Evolutionary conservation across 2,329 filamentous ascomycete genomes (phyloP).

Genomic region (Xylariaceae sp.): DNA sequence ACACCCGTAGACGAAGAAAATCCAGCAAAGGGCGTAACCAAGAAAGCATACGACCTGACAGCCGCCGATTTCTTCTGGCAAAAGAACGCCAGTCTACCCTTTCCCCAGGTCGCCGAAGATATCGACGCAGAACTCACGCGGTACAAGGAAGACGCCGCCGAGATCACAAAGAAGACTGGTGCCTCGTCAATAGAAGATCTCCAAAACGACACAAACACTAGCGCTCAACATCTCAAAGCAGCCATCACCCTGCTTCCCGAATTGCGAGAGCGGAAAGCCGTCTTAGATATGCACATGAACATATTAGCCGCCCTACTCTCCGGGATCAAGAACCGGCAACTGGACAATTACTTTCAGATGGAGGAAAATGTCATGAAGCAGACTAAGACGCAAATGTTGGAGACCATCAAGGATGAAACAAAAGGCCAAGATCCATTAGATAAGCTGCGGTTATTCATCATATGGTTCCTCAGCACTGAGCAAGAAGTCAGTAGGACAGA

Average conservation of each 20-base stretch:
- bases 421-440: slow-evolving; percentile 83
- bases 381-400: slow-evolving; percentile 81
- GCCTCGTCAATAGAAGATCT: slow-evolving; percentile 90
- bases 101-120: slow-evolving; percentile 93
- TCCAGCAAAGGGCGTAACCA: slow-evolving; percentile 69
- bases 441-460: slow-evolving; percentile 90
- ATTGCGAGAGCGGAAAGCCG: slow-evolving; percentile 85
- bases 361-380: slow-evolving; percentile 93
- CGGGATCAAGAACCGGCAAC: slow-evolving; percentile 89
- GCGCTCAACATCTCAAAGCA: slow-evolving; percentile 90
- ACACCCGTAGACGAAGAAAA: slow-evolving; percentile 74
- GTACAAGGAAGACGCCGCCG: slow-evolving; percentile 92
- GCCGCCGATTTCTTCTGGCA: slow-evolving; percentile 95
- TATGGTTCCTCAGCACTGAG: slow-evolving; percentile 95
- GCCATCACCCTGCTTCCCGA: slow-evolving; percentile 92
- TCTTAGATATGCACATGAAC: slow-evolving; percentile 98
- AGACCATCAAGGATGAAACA: slow-evolving; percentile 73
- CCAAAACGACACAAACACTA: slow-evolving; percentile 81
- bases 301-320: slow-evolving; percentile 72
- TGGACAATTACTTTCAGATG: slow-evolving; percentile 94
- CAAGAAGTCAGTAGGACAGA: slow-evolving; percentile 79
- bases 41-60: slow-evolving; percentile 86
- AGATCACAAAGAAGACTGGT: slow-evolving; percentile 92
- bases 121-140: slow-evolving; percentile 90
- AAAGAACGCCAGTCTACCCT: slow-evolving; percentile 84